A percentile compares a stretch with the other conserved stretches of the same genome.
Conservation (phyloP, 306 rosid genomes). For the Ceratonia siliqua region DNA sequence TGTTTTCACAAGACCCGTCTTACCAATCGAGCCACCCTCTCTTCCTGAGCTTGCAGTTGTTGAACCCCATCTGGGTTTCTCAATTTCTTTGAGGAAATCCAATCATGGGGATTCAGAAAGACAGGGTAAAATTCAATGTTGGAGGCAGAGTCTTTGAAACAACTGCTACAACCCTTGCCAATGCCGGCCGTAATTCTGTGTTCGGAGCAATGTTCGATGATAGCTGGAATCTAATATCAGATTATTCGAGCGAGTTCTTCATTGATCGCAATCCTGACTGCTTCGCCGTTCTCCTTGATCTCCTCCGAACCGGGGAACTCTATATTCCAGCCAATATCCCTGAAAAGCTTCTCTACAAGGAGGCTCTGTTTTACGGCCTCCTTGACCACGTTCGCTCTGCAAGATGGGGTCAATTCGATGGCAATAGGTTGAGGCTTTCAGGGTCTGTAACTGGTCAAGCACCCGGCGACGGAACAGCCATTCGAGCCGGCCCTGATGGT, state of each 20-base stretch:
- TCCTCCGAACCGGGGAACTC: conserved; percentile 57
- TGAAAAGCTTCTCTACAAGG: conserved; percentile 55
- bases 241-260: conserved; percentile 40
- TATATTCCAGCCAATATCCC: conserved; percentile 43
- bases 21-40: not conserved
- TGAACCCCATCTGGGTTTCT: conserved; percentile 34
- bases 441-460: conserved; percentile 67
- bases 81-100: conserved; percentile 20
- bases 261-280: conserved; percentile 71
- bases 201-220: conserved; percentile 70
- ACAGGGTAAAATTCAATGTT: conserved; percentile 61
- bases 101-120: conserved; percentile 53
- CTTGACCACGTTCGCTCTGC: conserved; percentile 63
- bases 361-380: conserved; percentile 65
- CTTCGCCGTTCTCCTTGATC: conserved; percentile 67
- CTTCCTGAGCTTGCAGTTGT: not conserved
- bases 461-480: conserved; percentile 95
- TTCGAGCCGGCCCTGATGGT: conserved; percentile 89
- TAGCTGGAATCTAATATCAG: conserved; percentile 43
- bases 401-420: conserved; percentile 64
- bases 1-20: not conserved
- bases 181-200: conserved; percentile 65
- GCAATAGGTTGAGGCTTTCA: conserved; percentile 53
- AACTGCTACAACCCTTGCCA: conserved; percentile 62
- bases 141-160: conserved; percentile 73